Conservation (phyloP, 768 basidiomycete species). For the Saitozyma sp. region DNA sequence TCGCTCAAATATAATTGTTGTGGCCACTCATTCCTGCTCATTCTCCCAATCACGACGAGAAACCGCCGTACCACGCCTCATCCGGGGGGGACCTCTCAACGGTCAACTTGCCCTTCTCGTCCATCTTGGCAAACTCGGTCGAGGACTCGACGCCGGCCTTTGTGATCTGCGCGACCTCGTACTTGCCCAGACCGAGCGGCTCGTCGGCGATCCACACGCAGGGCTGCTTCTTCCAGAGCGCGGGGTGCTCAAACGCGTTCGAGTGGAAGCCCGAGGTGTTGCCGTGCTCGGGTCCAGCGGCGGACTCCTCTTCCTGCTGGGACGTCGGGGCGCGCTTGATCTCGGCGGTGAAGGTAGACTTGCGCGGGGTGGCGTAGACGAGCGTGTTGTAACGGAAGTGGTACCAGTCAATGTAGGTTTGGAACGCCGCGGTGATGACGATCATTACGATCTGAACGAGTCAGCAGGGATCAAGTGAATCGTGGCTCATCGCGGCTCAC, state of each 20-base stretch:
- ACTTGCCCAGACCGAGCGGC: constrained; percentile 46
- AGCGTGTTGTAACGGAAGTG: constrained; percentile 42
- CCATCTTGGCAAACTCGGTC: constrained; percentile 47
- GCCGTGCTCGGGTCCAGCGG: constrained; percentile 43
- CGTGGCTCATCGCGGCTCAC: constrained; percentile 19
- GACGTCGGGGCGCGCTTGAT: constrained; percentile 12
- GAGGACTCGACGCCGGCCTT: constrained; percentile 43
- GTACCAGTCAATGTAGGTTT: constrained; percentile 48
- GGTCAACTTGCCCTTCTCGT: constrained; percentile 39
- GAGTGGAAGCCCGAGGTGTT: constrained; percentile 49
- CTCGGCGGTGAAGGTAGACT: constrained; percentile 5
- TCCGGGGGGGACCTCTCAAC: constrained; percentile 49
- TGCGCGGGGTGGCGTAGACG: constrained; percentile 33
- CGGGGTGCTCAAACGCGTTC: constrained; percentile 53
- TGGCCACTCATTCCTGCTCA: too few species aligned
- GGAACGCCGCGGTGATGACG: constrained; percentile 42
- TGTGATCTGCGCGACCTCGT: constrained; percentile 47
- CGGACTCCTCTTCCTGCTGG: constrained; percentile 26
- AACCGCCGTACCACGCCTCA: constrained; percentile 50
- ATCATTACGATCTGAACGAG: constrained; percentile 38
- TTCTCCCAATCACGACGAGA: not conserved
- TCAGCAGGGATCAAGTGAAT: constrained; percentile 6
- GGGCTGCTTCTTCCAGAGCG: constrained; percentile 52
- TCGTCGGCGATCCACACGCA: constrained; percentile 53
- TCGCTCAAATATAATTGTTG: too few species aligned